Evolutionary conservation across 2,329 filamentous ascomycete species (phyloP), one percentile per base, ranked within the genome.

Genomic region (Xylaria sp.): DNA sequence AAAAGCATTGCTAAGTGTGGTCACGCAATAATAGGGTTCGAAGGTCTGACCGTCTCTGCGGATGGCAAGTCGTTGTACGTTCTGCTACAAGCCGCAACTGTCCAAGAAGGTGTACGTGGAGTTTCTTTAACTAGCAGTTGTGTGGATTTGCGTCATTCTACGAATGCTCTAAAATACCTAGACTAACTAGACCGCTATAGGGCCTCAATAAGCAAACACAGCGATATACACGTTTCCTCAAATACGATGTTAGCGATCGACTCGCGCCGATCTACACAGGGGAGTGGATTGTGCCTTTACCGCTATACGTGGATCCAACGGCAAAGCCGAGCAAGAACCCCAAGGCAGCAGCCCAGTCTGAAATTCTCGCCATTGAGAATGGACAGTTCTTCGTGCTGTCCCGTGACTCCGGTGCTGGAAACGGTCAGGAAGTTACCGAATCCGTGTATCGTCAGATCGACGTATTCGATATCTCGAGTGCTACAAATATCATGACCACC

Each of bases 381-480:
- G 86, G 84, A 0, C 89, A 92, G 72, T 91, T 93, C 78, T 81
- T 93, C 9, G 80, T 93, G 5, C 82, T 93, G 2, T 83, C 90
- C 0, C 86, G 90, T 28, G 91, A 93, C 76, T 86, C 84, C 0
- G 81, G 79, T 56, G 84, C 84, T 18, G 91, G 91, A 0, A 86
- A 84, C 66, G 90, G 89, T 0, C 82, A 86, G 72, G 78, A 79
- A 2, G 78, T 81, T 6, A 83, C 85, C 0, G 75, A 80, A 43
- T 90, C 87, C 1, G 76, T 87, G 4, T 93, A 93, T 78, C 86
- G 91, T 58, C 89, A 92, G 68, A 86, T 89, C 5, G 91, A 93
- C 75, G 80, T 93, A 10, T 87, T 93, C 69, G 89, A 91, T 75
- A 86, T 93, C 58, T 82, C 83, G 13, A 76, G 77, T 0, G 87